Base-by-base conservation (phyloP, 257 asterid genomes). In the Solanum gandarillasii region DNA sequence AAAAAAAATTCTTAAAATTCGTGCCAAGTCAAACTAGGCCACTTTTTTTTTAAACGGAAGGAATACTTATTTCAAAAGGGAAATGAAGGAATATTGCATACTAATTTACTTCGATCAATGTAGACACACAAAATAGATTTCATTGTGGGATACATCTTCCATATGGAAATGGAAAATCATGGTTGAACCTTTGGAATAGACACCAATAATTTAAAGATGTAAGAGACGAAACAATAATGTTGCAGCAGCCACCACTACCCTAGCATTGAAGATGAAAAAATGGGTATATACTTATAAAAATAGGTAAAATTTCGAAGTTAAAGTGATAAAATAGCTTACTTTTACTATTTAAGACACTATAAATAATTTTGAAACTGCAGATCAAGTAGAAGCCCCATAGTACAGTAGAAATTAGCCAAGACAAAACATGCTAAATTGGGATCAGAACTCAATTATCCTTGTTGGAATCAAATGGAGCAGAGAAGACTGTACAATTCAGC, bases 151-250 rank as follows among this genome's bases (percentile, higher is more conserved):
- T 95, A 95, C 88, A 92, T 94, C 94, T 95, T 95, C 95, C 97
- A 91, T 88, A 97, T 95, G 83, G 98, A 94, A 36, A 97, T 87
- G 71, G 98, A 96, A 90, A 92, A 95, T 87, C 98, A 94, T 31
- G 99, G 98, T 84, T 97, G 98, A 88, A 95, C 98, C 92, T 95
- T 97, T 21, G 98, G 98, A 58, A 97, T 95, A 78, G 98, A 94
- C 86, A 97, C 89, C 88, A 97, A 91, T 29, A 95, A 95, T 91
- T 95, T 97, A 84, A 97, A 91, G 98, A 98, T 97, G 93, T 88
- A 93, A 21, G 78, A 86, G 16, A 67, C 48, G 60, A 83, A 20
- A 38, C 16, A 76, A 38, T 5, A 76, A 38, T 38, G 12, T 12
- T n/a, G 32, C 6, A 76, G 58, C 12, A 76, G 55, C 32, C 83